A percentile compares a stretch with the other conserved stretches of the same genome.
Conservation (phyloP, 495 filamentous ascomycete genomes). For the Parmelia sp. region DNA sequence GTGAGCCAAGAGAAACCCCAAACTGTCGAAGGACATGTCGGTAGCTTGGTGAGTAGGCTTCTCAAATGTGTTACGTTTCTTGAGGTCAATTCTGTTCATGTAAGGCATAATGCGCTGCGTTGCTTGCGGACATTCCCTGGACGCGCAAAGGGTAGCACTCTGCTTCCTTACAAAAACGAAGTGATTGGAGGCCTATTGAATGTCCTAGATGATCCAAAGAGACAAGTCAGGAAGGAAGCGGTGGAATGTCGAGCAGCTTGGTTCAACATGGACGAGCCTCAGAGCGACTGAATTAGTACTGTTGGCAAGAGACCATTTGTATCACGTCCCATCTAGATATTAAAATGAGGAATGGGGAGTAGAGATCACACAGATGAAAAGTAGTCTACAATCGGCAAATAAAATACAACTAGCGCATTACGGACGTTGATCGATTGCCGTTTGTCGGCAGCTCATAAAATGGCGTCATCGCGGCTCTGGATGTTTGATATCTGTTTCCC, state of each 20-base stretch:
- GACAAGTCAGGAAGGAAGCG: slow-evolving; percentile 60
- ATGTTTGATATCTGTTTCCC: not conserved
- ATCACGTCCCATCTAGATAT: not conserved
- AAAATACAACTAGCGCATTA: no score
- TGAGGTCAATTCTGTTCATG: slow-evolving; percentile 21
- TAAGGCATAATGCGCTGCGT: slow-evolving; percentile 40
- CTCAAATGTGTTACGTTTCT: slow-evolving; percentile 39
- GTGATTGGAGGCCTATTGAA: slow-evolving; percentile 49
- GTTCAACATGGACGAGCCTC: slow-evolving; percentile 57
- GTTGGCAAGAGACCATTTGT: not conserved
- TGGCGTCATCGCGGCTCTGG: not conserved
- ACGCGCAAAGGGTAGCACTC: slow-evolving; percentile 36
- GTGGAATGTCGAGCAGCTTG: slow-evolving; percentile 63
- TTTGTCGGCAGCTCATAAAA: not conserved
- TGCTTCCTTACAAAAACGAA: slow-evolving; percentile 52
- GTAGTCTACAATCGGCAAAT: no score
- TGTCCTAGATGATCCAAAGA: slow-evolving; percentile 61
- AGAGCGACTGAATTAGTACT: slow-evolving; percentile 17
- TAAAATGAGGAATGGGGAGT: no score
- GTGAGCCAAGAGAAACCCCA: slow-evolving; percentile 54
- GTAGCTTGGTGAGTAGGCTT: slow-evolving; percentile 53
- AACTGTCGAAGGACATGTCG: slow-evolving; percentile 51
- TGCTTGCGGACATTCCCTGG: slow-evolving; percentile 52
- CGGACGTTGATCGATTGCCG: not conserved
- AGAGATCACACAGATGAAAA: not conserved